Conservation (phyloP, 176 grass and related monocot genomes). For the Metroxylon sagu region DNA sequence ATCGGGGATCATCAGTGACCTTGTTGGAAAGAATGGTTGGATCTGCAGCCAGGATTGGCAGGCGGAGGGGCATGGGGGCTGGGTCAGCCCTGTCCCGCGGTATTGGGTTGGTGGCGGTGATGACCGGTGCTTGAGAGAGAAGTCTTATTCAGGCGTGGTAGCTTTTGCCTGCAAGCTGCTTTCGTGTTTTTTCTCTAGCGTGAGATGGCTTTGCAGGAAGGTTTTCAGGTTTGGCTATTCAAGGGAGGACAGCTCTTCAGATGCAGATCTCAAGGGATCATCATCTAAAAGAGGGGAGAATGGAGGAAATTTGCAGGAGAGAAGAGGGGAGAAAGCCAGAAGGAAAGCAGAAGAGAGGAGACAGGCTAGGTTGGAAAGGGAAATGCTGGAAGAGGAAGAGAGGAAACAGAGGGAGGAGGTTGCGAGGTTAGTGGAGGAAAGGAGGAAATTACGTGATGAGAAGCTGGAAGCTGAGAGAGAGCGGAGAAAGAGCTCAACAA, state of each 20-base stretch:
- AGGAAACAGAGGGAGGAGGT: constrained; percentile 91
- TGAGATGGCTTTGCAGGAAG: constrained; percentile 50
- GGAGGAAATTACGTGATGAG: constrained; percentile 73
- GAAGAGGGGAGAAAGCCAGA: constrained; percentile 56
- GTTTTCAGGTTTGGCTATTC: constrained; percentile 54
- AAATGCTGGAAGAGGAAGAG: constrained; percentile 94
- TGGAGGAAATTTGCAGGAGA: constrained; percentile 57
- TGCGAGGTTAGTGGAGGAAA: constrained; percentile 79
- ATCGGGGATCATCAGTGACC: constrained; percentile 2
- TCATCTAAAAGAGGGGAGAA: constrained; percentile 46
- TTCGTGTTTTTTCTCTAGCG: constrained; percentile 15
- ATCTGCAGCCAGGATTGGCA: constrained; percentile 63
- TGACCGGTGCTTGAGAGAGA: constrained; percentile 29
- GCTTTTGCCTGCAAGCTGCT: constrained; percentile 35
- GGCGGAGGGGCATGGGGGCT: constrained; percentile 23
- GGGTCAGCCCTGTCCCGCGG: constrained; percentile 12
- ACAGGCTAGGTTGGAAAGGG: constrained; percentile 73
- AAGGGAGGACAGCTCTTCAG: constrained; percentile 20
- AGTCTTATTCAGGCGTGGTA: constrained; percentile 23
- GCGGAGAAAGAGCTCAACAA: constrained; percentile 45
- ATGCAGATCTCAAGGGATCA: constrained; percentile 27
- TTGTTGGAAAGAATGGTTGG: constrained; percentile 39
- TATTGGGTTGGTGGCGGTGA: constrained; percentile 35
- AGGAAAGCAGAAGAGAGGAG: constrained; percentile 91
- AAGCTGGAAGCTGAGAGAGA: constrained; percentile 66